Evolutionary conservation across 768 basidiomycete genomes (phyloP).

Genomic region (Leccinum rimulosum): DNA sequence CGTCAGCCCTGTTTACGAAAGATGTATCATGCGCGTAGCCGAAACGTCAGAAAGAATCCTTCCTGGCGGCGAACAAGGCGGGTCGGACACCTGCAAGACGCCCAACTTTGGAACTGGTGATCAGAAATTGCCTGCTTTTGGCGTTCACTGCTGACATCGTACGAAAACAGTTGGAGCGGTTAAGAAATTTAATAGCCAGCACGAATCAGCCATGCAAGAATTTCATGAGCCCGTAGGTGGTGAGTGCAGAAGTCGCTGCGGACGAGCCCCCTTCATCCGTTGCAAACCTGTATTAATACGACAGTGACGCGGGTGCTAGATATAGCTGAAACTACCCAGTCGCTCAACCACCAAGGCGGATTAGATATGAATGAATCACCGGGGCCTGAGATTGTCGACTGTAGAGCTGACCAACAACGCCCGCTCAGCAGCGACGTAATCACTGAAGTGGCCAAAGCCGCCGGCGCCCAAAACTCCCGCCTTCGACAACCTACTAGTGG

Average conservation of each 20-base stretch:
- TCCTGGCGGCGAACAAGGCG: not conserved
- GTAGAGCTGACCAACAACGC: not conserved
- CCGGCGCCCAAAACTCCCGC: not conserved
- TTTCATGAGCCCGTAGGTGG: too few relatives aligned
- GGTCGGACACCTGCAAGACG: not conserved
- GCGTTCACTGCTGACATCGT: too few relatives aligned
- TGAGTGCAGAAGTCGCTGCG: too few relatives aligned
- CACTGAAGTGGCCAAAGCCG: too few relatives aligned
- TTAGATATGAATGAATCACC: not conserved
- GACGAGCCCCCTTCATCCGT: too few relatives aligned
- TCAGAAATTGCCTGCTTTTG: too few relatives aligned
- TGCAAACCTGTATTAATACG: too few relatives aligned
- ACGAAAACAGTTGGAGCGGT: too few relatives aligned
- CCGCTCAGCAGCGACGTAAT: not conserved
- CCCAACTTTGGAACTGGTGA: too few relatives aligned
- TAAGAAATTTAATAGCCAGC: too few relatives aligned
- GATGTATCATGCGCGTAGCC: not conserved
- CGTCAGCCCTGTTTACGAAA: not conserved
- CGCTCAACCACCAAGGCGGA: not conserved
- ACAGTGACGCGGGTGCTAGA: not conserved
- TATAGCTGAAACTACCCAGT: not conserved
- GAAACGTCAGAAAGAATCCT: not conserved
- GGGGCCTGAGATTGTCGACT: not conserved
- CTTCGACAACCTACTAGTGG: not conserved
- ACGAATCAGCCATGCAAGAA: too few relatives aligned